phyloP scores from a whole-genome alignment of 202 grass and related monocot genomes.

The Alloteropsis angusta region DNA sequence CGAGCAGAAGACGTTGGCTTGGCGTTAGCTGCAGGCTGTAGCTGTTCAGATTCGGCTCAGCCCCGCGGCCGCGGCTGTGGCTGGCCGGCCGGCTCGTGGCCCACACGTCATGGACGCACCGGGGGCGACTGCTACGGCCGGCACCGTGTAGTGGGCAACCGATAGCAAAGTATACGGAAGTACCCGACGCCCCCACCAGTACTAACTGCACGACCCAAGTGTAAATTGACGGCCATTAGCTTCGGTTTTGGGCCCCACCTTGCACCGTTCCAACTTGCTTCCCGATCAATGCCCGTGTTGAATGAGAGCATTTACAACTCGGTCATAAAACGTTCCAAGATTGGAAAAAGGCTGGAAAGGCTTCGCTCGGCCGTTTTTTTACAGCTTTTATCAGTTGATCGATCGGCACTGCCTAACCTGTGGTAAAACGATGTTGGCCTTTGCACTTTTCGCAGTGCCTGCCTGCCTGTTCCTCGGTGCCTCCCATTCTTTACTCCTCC shows the following conservation, averaged over 20 bases:
- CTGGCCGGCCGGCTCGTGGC: not conserved
- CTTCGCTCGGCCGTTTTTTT: not conserved
- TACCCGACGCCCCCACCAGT: not conserved
- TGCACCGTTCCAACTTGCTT: not conserved
- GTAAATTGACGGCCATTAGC: not conserved
- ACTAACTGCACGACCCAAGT: not conserved
- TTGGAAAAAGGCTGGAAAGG: not conserved
- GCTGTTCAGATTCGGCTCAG: not conserved
- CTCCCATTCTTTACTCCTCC: not conserved
- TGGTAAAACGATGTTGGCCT: not conserved
- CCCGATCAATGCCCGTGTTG: constrained; percentile 16
- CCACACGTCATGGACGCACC: constrained; percentile 12
- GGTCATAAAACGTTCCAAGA: not conserved
- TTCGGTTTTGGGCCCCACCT: not conserved
- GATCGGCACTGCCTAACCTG: not conserved
- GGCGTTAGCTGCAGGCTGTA: not conserved
- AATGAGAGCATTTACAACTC: constrained; percentile 6
- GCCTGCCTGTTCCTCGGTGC: no score
- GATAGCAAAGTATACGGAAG: not conserved
- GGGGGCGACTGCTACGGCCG: not conserved
- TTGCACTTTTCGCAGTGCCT: not conserved
- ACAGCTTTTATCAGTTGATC: not conserved
- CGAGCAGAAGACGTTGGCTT: constrained; percentile 12
- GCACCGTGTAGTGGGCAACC: not conserved
- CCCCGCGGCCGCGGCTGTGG: not conserved